Base-by-base conservation (phyloP, 331 rosid genomes). In the Stylosanthes scabra region DNA sequence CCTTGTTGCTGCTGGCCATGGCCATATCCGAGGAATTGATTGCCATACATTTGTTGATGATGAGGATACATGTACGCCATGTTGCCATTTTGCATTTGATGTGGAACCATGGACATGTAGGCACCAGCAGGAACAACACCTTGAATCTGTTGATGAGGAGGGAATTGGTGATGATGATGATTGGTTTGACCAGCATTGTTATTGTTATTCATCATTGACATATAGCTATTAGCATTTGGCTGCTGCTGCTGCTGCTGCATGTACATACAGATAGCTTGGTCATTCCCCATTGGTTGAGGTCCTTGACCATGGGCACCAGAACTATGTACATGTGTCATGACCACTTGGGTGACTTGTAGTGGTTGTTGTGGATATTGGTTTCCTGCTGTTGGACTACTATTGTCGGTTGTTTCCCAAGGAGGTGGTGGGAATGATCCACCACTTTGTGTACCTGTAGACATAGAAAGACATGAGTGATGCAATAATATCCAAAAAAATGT, bases 321-420 rank as follows among this genome's bases (percentile, higher is more conserved):
- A 51, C 66, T 68, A 25, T 81, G 93, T 42, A 76, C 82, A n/a
- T 71, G 92, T 12, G 91, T 73, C 83, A 85, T 75, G 15, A 82
- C 86, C 87, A 85, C 83, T 70, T 84, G 90, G 69, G 87, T 57
- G 60, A 83, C 80, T 81, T 89, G 99, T 88, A 83, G 9, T 14
- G 88, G 85, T 42, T 84, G 42, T 39, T 42, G 98, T 50, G 94
- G 89, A 84, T 84, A 95, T 72, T 82, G 98, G 76, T 89, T 74
- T 54, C 87, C 86, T 28, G 85, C 75, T 4, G 80, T 88, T 16
- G 86, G 81, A 75, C 78, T 82, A 62, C 90, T 82, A 49, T 71
- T 88, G 28, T 88, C 25, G 92, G 50, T 83, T 87, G 97, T 89
- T 85, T 95, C 99, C 99, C 99, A 95, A 1, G 99, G 99, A 11